Evolutionary conservation across 2,329 filamentous ascomycete genomes (phyloP).

Genomic region (Verticillium isaacii): DNA sequence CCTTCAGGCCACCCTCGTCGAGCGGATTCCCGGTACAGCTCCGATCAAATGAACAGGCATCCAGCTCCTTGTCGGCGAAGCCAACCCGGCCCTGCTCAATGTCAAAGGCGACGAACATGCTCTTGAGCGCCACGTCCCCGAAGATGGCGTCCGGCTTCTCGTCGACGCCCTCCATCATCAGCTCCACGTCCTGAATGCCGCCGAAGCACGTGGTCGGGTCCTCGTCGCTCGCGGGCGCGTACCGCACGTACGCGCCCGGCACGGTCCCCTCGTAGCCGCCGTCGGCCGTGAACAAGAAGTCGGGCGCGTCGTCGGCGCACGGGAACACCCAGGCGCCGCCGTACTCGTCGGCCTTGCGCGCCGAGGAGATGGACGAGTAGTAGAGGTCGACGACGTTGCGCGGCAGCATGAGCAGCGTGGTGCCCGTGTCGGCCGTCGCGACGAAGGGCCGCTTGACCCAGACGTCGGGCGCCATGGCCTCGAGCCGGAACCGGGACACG

Average conservation of each 20-base stretch:
- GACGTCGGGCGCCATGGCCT: conserved; percentile 18
- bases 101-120: conserved; percentile 72
- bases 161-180: conserved; percentile 14
- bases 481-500: conserved; percentile 35
- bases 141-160: conserved; percentile 55
- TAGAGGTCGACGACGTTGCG: conserved; percentile 53
- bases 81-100: conserved; percentile 24
- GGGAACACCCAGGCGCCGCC: conserved; percentile 51
- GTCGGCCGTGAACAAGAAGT: conserved; percentile 39
- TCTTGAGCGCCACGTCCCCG: conserved; percentile 77
- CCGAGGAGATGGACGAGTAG: conserved; percentile 49
- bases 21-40: not conserved
- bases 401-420: conserved; percentile 59
- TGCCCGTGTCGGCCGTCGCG: conserved; percentile 63
- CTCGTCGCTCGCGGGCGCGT: conserved; percentile 39
- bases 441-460: conserved; percentile 37
- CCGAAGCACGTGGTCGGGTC: conserved; percentile 62
- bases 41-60: not conserved
- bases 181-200: conserved; percentile 60
- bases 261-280: conserved; percentile 35
- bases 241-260: conserved; percentile 51
- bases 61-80: conserved; percentile 29
- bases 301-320: conserved; percentile 52
- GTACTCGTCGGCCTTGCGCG: conserved; percentile 38
- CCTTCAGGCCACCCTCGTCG: not conserved